Evolutionary conservation across 2,329 filamentous ascomycete genomes (phyloP), one percentile per base, ranked within the genome.

Genomic region (Furcasterigmium sp.): DNA sequence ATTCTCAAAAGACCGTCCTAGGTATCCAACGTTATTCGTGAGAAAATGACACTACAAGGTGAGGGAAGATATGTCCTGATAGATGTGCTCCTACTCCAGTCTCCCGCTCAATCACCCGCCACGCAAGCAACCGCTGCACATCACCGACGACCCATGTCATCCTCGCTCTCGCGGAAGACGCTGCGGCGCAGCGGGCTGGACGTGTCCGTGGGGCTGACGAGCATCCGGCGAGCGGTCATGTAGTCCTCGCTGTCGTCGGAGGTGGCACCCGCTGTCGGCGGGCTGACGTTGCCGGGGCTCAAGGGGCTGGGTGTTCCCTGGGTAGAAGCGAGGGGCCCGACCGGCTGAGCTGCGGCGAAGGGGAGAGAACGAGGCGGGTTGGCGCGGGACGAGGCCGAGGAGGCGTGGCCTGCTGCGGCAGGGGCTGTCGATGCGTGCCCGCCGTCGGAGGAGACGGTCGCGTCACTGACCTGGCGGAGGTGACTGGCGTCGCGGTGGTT

Each of bases 381-480:
- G 5, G 32, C 32, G 14, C 32, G 32, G 32, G 32, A 35, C 5
- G 32, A 35, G 15, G 32, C 15, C n/a, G 32, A 35, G 41, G 47
- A 42, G 2, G 45, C 26, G 3, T 37, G 40, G 3, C 42, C 36
- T 17, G 17, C 35, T 23, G 21, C 35, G 36, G 20, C 20, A 11
- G 17, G n/a, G 17, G 20, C 20, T 14, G 36, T 11, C n/a, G 20
- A 38, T 18, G 21, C 25, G 36, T 38, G 15, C 18, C 36, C 28
- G 47, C 1, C 25, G 42, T 25, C 38, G 26, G 64, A 65, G 44
- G 60, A 64, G 19, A 69, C 62, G 3, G 65, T 69, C 2, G 57
- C 56, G 46, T 68, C 65, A 54, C 68, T 71, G 36, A 65, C 57
- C 30, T 70, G 61, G 2, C 69, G 60, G 42, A 70, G 50, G 44